Percentiles rank a stretch among this genome's conserved stretches.
These are phyloP conservation scores for Quercus gilva DNA, from an alignment of 306 rosid genomes.

Conservation along the genomic window DNA sequence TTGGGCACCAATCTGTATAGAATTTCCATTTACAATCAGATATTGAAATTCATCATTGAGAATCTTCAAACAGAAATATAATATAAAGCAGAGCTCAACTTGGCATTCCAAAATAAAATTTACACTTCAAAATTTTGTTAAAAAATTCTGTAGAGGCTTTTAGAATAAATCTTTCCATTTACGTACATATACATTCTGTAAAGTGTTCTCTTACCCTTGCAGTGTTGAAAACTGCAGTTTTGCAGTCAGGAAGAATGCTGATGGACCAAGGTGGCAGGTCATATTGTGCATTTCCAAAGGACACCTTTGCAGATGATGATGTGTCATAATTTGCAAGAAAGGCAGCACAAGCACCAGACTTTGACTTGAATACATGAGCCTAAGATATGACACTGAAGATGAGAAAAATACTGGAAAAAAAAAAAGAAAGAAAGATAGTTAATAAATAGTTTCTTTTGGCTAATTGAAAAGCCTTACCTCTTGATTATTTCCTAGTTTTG, in stretches of 20 bases:
- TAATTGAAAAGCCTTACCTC: slow-evolving; percentile 47
- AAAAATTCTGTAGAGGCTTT: neutral
- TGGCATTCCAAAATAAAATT: neutral
- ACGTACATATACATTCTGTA: neutral
- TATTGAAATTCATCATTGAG: slow-evolving; percentile 5
- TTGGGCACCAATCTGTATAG: slow-evolving; percentile 51
- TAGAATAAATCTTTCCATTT: neutral
- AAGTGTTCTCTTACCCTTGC: slow-evolving; percentile 59
- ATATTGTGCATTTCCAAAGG: slow-evolving; percentile 58
- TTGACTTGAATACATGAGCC: slow-evolving; percentile 71
- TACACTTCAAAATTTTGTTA: neutral
- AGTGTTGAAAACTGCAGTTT: slow-evolving; percentile 73
- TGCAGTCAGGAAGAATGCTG: slow-evolving; percentile 95
- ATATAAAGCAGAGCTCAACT: neutral
- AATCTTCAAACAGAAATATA: neutral
- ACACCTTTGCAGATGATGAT: slow-evolving; percentile 42
- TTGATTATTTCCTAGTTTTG: slow-evolving; percentile 61
- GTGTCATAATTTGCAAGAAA: slow-evolving; percentile 83
- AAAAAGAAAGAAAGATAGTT: slow-evolving; percentile 5
- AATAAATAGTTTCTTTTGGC: slow-evolving; percentile 13
- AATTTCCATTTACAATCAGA: slow-evolving; percentile 7
- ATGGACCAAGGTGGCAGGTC: slow-evolving; percentile 91
- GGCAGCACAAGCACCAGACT: slow-evolving; percentile 66
- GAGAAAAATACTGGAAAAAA: slow-evolving; percentile 9
- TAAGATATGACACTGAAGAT: slow-evolving; percentile 22